These are phyloP conservation scores for Gliomastix tumulicola DNA, from an alignment of 2,329 filamentous ascomycete species.

Conservation along the genomic window DNA sequence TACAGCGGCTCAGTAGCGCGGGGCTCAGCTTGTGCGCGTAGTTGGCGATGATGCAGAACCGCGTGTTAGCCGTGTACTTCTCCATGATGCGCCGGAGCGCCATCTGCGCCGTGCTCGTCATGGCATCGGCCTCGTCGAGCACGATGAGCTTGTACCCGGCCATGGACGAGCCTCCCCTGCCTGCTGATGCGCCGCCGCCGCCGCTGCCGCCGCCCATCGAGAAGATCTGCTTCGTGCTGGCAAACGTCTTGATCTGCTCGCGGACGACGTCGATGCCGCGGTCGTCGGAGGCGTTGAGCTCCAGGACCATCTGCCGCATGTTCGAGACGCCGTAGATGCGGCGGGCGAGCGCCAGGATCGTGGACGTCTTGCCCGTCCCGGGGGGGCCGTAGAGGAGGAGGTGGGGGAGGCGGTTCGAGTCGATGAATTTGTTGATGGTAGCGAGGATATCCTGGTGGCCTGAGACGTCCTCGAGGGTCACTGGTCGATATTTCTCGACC, in stretches of 20 bases:
- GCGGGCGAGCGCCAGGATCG: conserved; percentile 84
- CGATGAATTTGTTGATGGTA: conserved; percentile 96
- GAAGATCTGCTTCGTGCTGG: conserved; percentile 97
- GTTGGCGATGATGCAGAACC: conserved; percentile 98
- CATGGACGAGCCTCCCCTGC: conserved; percentile 45
- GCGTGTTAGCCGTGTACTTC: conserved; percentile 95
- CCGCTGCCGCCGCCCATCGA: conserved; percentile 48
- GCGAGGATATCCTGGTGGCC: conserved; percentile 96
- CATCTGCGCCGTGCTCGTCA: conserved; percentile 99
- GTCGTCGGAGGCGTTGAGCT: conserved; percentile 95
- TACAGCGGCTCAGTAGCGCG: conserved; percentile 86
- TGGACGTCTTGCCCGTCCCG: conserved; percentile 96
- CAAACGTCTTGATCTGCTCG: conserved; percentile 99
- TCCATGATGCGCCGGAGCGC: conserved; percentile 96
- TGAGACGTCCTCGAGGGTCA: conserved; percentile 83
- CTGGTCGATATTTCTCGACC: conserved; percentile 96
- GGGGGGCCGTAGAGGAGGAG: conserved; percentile 94
- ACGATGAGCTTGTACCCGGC: conserved; percentile 93
- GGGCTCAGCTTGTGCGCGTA: conserved; percentile 97
- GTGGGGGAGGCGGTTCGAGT: conserved; percentile 88
- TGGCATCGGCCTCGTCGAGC: conserved; percentile 97
- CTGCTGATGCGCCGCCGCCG: conserved; percentile 36
- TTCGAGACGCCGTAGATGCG: conserved; percentile 89
- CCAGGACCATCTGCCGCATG: conserved; percentile 96
- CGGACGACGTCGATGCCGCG: conserved; percentile 95